phyloP scores from a whole-genome alignment of 352 stramenopile species.

The Globisporangium middletonii region DNA sequence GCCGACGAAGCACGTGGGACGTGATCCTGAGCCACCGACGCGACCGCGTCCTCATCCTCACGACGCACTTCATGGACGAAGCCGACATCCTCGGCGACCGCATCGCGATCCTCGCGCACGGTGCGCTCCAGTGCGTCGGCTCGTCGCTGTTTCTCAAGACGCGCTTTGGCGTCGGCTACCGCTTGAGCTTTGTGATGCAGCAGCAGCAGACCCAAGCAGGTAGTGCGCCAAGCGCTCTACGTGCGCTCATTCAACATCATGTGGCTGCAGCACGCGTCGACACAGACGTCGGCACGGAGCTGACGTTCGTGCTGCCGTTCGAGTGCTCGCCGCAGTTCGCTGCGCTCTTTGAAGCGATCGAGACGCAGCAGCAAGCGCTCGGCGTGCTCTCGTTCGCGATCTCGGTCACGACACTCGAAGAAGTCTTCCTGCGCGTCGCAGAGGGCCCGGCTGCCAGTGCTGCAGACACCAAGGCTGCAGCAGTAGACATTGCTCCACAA shows the following conservation, averaged over 20 bases:
- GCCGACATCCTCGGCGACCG: slow-evolving; percentile 88
- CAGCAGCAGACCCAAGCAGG: neutral
- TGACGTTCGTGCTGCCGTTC: slow-evolving; percentile 73
- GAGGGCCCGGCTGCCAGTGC: slow-evolving; percentile 12
- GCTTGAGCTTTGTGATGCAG: slow-evolving; percentile 41
- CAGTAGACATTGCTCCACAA: neutral
- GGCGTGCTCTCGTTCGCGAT: slow-evolving; percentile 60
- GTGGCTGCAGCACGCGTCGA: slow-evolving; percentile 32
- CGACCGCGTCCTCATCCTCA: slow-evolving; percentile 80
- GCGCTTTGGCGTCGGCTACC: slow-evolving; percentile 71
- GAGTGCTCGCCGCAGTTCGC: slow-evolving; percentile 50
- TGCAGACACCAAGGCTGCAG: neutral
- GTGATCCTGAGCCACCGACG: slow-evolving; percentile 59
- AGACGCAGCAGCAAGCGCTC: slow-evolving; percentile 28
- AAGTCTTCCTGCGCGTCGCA: slow-evolving; percentile 89
- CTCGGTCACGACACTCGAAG: slow-evolving; percentile 82
- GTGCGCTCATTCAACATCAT: slow-evolving; percentile 24
- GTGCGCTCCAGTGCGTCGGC: slow-evolving; percentile 42
- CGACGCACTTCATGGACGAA: slow-evolving; percentile 92
- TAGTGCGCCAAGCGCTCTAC: slow-evolving; percentile 2
- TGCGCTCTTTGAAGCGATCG: slow-evolving; percentile 67
- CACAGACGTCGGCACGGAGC: slow-evolving; percentile 68
- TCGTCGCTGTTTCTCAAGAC: slow-evolving; percentile 82
- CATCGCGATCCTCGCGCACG: slow-evolving; percentile 88
- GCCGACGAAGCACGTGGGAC: slow-evolving; percentile 78